Evolutionary conservation across 768 basidiomycete genomes (phyloP), one percentile per base, ranked within the genome.

Genomic region (Dendrothele bispora): DNA sequence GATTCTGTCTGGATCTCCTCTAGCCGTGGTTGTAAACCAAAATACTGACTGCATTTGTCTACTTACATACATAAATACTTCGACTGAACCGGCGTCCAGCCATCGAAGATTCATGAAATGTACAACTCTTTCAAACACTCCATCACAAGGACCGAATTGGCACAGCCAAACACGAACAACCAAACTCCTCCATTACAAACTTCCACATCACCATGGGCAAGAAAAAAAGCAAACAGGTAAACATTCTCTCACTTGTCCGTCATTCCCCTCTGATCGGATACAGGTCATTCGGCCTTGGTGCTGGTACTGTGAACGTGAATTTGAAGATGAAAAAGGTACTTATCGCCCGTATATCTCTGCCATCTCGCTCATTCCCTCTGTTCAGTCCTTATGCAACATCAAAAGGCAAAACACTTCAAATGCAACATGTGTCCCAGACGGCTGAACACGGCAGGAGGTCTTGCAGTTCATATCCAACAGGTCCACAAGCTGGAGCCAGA

Each of bases 341-440:
- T 39, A 57, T 39, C 39, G 36, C 45, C 27, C 15, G 36, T 43
- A 32, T 32, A 45, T 37, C 20, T 42, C 18, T 5, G 11, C 32
- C 6, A 39, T 18, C 36, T 12, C 39, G 52, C 39, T n/a, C 50
- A 10, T 18, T 21, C 17, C 18, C 38, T 18, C 20, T 39, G 29
- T 49, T 7, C 59, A 94, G 97, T 99, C 56, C 81, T 99, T 53
- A 92, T 98, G 84, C 94, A 97, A 68, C 95, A 99, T 68, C 95
- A 99, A 64, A 98, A 98, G 70, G 95, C 97, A 11, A 99, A 99
- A 67, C 95, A 98, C 64, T 99, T 98, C 78, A 97, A 97, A 67
- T 98, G 97, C 61, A 84, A 86, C 51, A 84, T 95, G 79, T 98
- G 95, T 64, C 95, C 97, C 17, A 78, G 97, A 51, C 82, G 94